Base-by-base conservation (phyloP, 108 stramenopile genomes). In the Poteriospumella lacustris region DNA sequence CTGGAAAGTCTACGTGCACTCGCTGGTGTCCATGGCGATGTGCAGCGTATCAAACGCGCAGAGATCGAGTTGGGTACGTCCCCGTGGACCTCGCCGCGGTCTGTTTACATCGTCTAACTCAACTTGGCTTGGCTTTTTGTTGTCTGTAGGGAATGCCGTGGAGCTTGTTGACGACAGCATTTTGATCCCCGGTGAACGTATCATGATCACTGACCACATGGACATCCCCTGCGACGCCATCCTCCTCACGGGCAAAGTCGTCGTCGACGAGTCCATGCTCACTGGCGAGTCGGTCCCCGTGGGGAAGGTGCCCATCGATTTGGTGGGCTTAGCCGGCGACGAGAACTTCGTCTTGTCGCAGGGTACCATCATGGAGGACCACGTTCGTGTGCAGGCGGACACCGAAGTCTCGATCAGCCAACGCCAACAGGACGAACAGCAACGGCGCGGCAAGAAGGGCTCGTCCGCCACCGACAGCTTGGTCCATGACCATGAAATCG, bases 181-280 rank as follows among this genome's bases (percentile, higher is more conserved):
- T n/a, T n/a, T 73, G 5, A 24, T 73, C 33, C 70, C 70, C 31
- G 70, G 70, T 3, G 70, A 73, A 9, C 3, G 42, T 24, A 29
- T 73, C 5, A 73, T 73, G 9, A 73, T 73, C 33, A 5, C 26
- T 12, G n/a, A 73, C 5, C 3, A 3, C 5, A 42, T 56, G 15
- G 33, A 26, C 5, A 9, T 73, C 9, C 70, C 70, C 9, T 73
- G 70, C 24, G 70, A 73, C 36, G 70, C 70, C 36, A 24, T 73
- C 3, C 42, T 73, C 9, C 5, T 73, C 19, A 33, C 70, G 5
- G 70, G 70, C 42, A 44, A 56, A 52, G 70, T 73, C 31, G 9
- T 44, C 36, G 70, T 73, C 33, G 70, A 73, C 36, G 70, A 73
- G 33, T 73, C 70, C 44, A 73, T 73, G 70, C 31, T 73, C 9